phyloP scores from a whole-genome alignment of 352 stramenopile genomes.

The Globisporangium emineosum region DNA sequence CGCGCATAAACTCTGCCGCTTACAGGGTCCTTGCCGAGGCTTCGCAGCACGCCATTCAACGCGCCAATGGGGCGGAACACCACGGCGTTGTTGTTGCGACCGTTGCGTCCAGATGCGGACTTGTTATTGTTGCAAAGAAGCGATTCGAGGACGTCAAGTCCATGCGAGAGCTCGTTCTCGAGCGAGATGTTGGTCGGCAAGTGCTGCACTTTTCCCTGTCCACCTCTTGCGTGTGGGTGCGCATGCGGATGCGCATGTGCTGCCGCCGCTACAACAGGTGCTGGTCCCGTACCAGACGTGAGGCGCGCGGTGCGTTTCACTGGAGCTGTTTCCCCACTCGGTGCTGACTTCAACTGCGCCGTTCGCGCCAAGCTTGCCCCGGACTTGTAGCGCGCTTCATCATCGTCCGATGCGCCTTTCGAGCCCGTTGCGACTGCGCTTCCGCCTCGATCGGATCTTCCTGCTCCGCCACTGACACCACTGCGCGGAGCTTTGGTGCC shows the following conservation, averaged over 20 bases:
- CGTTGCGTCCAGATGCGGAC: not conserved
- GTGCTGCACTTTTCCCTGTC: conserved; percentile 45
- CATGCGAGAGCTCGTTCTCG: conserved; percentile 72
- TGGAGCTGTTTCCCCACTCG: not conserved
- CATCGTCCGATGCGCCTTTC: conserved; percentile 9
- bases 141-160: conserved; percentile 60
- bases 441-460: conserved; percentile 2
- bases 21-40: conserved; percentile 38
- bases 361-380: not conserved
- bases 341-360: conserved; percentile 5
- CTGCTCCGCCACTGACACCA: not conserved
- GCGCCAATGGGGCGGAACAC: conserved; percentile 57
- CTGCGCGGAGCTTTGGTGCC: not conserved
- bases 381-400: conserved; percentile 1
- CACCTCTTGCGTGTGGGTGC: conserved; percentile 19
- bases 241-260: conserved; percentile 20
- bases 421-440: not conserved
- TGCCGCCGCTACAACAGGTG: conserved; percentile 21
- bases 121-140: conserved; percentile 37
- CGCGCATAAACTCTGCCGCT: conserved; percentile 50
- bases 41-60: conserved; percentile 55
- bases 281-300: not conserved
- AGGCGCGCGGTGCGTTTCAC: conserved; percentile 2
- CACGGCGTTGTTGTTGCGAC: conserved; percentile 29
- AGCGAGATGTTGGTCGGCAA: conserved; percentile 65